phyloP scores from a whole-genome alignment of 257 asterid species.

The Salvia hispanica region DNA sequence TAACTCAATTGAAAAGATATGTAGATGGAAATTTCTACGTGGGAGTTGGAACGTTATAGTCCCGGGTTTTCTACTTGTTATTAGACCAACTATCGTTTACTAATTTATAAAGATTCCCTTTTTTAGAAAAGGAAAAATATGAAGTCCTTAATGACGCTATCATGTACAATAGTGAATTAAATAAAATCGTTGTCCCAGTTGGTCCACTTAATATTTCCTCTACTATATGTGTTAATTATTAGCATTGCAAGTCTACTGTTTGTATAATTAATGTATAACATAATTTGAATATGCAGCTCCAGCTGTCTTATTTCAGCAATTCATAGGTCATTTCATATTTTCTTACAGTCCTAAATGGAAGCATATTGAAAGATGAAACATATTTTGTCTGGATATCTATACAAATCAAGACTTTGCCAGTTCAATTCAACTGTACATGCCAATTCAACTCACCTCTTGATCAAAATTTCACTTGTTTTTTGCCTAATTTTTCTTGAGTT shows the following conservation, averaged over 20 bases:
- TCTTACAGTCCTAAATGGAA: constrained; percentile 1
- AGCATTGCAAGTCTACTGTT: neutral
- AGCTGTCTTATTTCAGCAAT: constrained; percentile 5
- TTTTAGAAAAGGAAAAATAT: neutral
- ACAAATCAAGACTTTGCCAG: constrained; percentile 5
- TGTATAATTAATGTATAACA: neutral
- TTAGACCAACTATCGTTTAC: neutral
- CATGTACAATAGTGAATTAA: neutral
- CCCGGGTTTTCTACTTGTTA: neutral
- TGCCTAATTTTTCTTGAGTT: neutral
- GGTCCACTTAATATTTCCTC: neutral
- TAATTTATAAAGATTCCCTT: neutral
- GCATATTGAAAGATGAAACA: neutral
- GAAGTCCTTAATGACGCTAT: neutral
- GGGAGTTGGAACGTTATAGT: neutral
- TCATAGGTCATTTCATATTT: neutral
- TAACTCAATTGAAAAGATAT: neutral
- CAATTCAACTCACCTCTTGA: no score
- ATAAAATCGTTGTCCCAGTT: neutral
- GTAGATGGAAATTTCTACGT: neutral
- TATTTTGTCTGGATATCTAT: neutral
- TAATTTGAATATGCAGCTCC: constrained; percentile 7
- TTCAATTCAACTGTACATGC: no score
- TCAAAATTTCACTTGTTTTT: neutral
- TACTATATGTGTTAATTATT: neutral